Evolutionary conservation across 192 early-diverging fungal genomes (phyloP), one percentile per base, ranked within the genome.

Genomic region (Diversispora epigaea): DNA sequence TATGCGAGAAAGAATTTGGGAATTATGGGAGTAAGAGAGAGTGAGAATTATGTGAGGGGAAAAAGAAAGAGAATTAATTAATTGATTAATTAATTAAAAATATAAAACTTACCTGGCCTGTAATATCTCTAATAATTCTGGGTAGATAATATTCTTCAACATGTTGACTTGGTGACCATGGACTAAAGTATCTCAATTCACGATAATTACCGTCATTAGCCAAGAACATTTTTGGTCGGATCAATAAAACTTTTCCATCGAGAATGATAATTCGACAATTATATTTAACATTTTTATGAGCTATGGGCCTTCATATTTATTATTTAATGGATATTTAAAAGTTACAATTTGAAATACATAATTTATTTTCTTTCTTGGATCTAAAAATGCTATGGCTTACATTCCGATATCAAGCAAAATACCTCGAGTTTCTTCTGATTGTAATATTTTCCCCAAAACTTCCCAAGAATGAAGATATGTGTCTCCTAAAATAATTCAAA

Each of bases 191-290:
- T 46, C 98, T 84, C 82, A 91, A 71, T 80, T 99, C 98, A 43
- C 96, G 91, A 82, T 99, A 99, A 79, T 98, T 98, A 19, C 97
- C 96, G 78, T 98, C 97, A 76, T 98, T 98, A 19, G 98, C 98
- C 77, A 99, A 73, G 73, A 86, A 91, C 83, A 96, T 86, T 77
- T 99, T 99, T n/a, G 98, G 98, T 3, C 98, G 89, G 58, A 99
- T 98, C 78, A 99, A 79, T 14, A 98, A 83, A 65, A 99, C 94
- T 73, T 88, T 84, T 2, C 88, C 83, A 79, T 97, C 86, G 39
- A 88, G 83, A 44, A 96, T 85, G 21, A 98, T 80, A 17, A 99
- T 85, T n/a, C 96, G 92, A 81, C 96, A 98, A 84, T 99, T 99
- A 87, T 98, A 99, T 65, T 93, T 93, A 44, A 92, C 87, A 77